A percentile compares a stretch with the other conserved stretches of the same genome.
Evolutionary conservation across 2,329 filamentous ascomycete species (phyloP).

Genomic region (Cryphonectria radicalis): DNA sequence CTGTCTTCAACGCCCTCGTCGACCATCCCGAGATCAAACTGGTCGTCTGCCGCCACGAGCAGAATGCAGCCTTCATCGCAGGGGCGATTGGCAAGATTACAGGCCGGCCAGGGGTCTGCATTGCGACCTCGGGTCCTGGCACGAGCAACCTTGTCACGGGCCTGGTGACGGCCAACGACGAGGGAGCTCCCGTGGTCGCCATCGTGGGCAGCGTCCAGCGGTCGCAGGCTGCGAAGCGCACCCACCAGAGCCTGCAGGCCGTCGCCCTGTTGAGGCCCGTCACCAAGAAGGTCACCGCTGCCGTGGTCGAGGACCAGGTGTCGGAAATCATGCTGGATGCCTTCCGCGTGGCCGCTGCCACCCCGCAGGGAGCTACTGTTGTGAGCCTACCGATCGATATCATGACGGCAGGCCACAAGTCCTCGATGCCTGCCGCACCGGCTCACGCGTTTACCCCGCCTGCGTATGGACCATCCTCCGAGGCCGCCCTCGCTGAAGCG

Average conservation of each 20-base stretch:
- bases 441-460: slow-evolving; percentile 45
- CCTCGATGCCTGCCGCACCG: slow-evolving; percentile 43
- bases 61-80: slow-evolving; percentile 56
- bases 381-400: slow-evolving; percentile 51
- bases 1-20: slow-evolving; percentile 50
- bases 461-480: slow-evolving; percentile 44
- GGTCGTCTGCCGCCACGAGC: slow-evolving; percentile 52
- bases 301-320: slow-evolving; percentile 52
- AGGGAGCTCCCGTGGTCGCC: slow-evolving; percentile 52
- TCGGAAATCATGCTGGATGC: slow-evolving; percentile 51
- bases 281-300: slow-evolving; percentile 46
- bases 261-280: slow-evolving; percentile 49
- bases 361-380: slow-evolving; percentile 48
- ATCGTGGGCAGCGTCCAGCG: slow-evolving; percentile 52
- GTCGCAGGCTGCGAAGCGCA: slow-evolving; percentile 48
- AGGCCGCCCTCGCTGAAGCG: slow-evolving; percentile 39
- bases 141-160: slow-evolving; percentile 52
- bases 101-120: slow-evolving; percentile 49
- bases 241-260: slow-evolving; percentile 51
- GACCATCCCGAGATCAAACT: slow-evolving; percentile 53
- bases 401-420: slow-evolving; percentile 43
- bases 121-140: slow-evolving; percentile 52
- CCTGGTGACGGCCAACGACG: slow-evolving; percentile 51
- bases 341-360: slow-evolving; percentile 46
- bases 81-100: slow-evolving; percentile 51